phyloP scores from a whole-genome alignment of 345 rosid species.

The Arabidopsis suecica region DNA sequence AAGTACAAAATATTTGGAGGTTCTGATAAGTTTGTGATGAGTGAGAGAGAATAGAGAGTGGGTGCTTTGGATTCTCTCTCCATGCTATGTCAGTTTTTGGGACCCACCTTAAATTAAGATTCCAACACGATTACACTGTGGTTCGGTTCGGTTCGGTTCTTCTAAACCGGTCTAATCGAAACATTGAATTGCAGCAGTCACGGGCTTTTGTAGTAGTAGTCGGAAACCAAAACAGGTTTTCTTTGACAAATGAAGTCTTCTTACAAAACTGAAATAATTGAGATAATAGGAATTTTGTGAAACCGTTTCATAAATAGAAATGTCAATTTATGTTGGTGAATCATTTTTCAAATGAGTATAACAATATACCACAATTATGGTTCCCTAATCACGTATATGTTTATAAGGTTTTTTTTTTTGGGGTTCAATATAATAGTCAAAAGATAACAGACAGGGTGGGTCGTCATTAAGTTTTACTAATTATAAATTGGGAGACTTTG shows the following conservation, averaged over 20 bases:
- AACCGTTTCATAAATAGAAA: not conserved
- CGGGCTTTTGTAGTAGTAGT: not conserved
- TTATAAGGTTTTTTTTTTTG: not conserved
- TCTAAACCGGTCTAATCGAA: constrained; percentile 23
- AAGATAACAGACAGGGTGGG: constrained; percentile 13
- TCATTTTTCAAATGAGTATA: not conserved
- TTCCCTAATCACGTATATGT: not conserved
- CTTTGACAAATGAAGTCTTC: not conserved
- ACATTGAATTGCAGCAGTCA: constrained; percentile 1
- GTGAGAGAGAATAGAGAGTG: constrained; percentile 22
- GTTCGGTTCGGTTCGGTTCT: constrained; percentile 25
- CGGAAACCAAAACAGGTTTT: constrained; percentile 1
- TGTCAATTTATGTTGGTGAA: not conserved
- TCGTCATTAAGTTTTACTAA: not conserved
- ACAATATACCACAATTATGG: not conserved
- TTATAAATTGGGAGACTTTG: not conserved
- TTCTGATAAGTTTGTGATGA: constrained; percentile 37
- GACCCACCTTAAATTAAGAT: constrained; percentile 27
- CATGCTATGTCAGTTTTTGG: constrained; percentile 31
- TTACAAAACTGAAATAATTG: not conserved
- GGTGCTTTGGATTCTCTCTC: constrained; percentile 27
- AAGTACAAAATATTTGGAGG: not conserved
- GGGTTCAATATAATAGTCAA: not conserved
- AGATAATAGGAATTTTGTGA: not conserved
- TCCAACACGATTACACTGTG: constrained; percentile 2